Conservation (phyloP, 495 filamentous ascomycete species). For the Neurospora sp. region DNA sequence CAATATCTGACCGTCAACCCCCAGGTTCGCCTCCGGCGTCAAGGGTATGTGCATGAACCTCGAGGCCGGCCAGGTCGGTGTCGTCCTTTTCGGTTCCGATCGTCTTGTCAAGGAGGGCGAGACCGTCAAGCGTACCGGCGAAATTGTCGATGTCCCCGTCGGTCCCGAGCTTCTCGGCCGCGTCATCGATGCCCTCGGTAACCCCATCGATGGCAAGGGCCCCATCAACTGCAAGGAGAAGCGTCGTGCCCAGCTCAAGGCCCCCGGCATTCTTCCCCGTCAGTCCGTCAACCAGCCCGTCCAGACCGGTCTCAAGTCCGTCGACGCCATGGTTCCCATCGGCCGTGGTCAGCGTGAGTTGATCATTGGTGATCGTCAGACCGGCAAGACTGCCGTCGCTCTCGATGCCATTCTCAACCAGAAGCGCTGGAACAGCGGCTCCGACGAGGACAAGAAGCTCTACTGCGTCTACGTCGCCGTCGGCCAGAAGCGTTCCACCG, state of each 20-base stretch:
- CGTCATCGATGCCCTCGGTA: slow-evolving; percentile 96
- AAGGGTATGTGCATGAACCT: slow-evolving; percentile 99
- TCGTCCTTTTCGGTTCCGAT: slow-evolving; percentile 99
- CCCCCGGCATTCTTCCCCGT: slow-evolving; percentile 94
- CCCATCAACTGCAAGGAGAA: slow-evolving; percentile 84
- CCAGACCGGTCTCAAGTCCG: slow-evolving; percentile 97
- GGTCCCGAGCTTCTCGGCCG: slow-evolving; percentile 87
- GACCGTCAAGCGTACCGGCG: slow-evolving; percentile 97
- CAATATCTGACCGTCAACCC: slow-evolving; percentile 12
- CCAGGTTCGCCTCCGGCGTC: slow-evolving; percentile 96
- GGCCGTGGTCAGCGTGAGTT: slow-evolving; percentile 99
- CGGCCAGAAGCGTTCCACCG: slow-evolving; percentile 98
- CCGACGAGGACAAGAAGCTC: slow-evolving; percentile 92
- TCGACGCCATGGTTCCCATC: slow-evolving; percentile 99
- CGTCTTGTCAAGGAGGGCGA: slow-evolving; percentile 99
- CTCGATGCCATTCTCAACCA: slow-evolving; percentile 99
- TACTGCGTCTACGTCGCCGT: slow-evolving; percentile 99
- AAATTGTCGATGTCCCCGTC: slow-evolving; percentile 98
- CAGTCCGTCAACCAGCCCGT: slow-evolving; percentile 96
- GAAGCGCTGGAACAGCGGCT: slow-evolving; percentile 87
- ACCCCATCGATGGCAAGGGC: slow-evolving; percentile 99
- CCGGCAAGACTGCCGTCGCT: slow-evolving; percentile 98
- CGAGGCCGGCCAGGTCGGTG: slow-evolving; percentile 99
- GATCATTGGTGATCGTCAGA: slow-evolving; percentile 99
- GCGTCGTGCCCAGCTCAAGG: slow-evolving; percentile 97